These are phyloP conservation scores for Pyronema omphalodes DNA, from an alignment of 495 filamentous ascomycete species.

Conservation along the genomic window DNA sequence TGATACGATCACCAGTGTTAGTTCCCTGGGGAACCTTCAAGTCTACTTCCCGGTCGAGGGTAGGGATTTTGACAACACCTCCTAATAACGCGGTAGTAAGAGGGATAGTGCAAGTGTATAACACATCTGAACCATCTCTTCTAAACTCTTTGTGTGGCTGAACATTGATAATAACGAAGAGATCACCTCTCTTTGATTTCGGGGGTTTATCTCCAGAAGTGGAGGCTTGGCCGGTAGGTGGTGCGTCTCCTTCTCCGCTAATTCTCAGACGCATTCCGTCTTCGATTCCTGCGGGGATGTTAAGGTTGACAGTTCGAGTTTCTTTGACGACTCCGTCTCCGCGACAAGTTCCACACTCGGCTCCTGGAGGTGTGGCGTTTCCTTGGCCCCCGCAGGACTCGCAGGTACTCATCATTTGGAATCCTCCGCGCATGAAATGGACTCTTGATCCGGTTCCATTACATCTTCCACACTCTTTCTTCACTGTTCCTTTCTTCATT, in stretches of 20 bases:
- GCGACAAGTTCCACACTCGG: slow-evolving; percentile 56
- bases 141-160: slow-evolving; percentile 70
- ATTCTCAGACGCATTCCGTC: slow-evolving; percentile 84
- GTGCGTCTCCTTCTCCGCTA: slow-evolving; percentile 66
- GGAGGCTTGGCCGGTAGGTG: slow-evolving; percentile 28
- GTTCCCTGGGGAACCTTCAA: slow-evolving; percentile 79
- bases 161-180: slow-evolving; percentile 73
- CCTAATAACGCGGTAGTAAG: slow-evolving; percentile 84
- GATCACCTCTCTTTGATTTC: slow-evolving; percentile 53
- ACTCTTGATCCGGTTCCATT: slow-evolving; percentile 72
- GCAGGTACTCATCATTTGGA: slow-evolving; percentile 89
- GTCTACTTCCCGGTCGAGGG: slow-evolving; percentile 73
- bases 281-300: slow-evolving; percentile 86
- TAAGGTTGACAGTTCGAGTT: slow-evolving; percentile 58
- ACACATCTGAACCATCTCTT: slow-evolving; percentile 66
- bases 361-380: slow-evolving; percentile 48
- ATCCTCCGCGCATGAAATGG: slow-evolving; percentile 75
- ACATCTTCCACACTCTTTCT: slow-evolving; percentile 57
- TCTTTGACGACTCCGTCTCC: slow-evolving; percentile 67
- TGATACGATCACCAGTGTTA: slow-evolving; percentile 78
- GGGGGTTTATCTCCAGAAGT: slow-evolving; percentile 26
- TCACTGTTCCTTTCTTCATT: slow-evolving; percentile 59
- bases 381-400: slow-evolving; percentile 60
- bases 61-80: slow-evolving; percentile 75
- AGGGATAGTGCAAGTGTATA: slow-evolving; percentile 80